Evolutionary conservation across 129 eudicot genomes (phyloP).

Genomic region (Helianthus tuberosus): DNA sequence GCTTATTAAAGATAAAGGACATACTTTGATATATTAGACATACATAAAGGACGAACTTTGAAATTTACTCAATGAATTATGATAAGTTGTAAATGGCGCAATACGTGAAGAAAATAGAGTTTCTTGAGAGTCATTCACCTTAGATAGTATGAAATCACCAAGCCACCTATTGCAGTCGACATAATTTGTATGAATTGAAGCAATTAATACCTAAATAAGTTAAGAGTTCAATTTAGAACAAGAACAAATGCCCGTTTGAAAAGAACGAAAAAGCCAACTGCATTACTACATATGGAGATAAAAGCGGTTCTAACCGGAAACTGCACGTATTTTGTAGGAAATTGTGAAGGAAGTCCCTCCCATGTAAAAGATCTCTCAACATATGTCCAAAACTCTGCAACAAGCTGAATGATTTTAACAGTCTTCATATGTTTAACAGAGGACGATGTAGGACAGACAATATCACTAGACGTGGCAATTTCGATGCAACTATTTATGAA

Average conservation of each 20-base stretch:
- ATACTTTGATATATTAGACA: too few species aligned
- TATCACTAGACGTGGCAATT: too few species aligned
- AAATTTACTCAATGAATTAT: background rate
- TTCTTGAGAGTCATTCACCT: conserved; percentile 48
- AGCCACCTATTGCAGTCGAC: conserved; percentile 98
- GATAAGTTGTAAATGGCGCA: background rate
- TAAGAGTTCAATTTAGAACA: conserved; percentile 12
- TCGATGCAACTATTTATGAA: too few species aligned
- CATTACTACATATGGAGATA: background rate
- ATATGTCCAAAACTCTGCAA: conserved; percentile 94
- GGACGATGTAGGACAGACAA: too few species aligned
- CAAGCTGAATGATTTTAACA: conserved; percentile 17
- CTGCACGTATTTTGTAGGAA: conserved; percentile 98
- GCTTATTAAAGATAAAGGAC: too few species aligned
- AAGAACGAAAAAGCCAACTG: background rate
- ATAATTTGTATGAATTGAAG: conserved; percentile 89
- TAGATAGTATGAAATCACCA: conserved; percentile 94
- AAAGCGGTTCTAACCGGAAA: conserved; percentile 70
- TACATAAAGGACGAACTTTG: too few species aligned
- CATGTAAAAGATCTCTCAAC: conserved; percentile 97
- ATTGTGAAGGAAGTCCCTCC: conserved; percentile 93
- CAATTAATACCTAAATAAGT: conserved; percentile 64
- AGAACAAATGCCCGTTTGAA: conserved; percentile 19
- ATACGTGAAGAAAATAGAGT: background rate
- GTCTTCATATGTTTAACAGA: background rate